Evolutionary conservation across 2,329 filamentous ascomycete species (phyloP), one percentile per base, ranked within the genome.

Genomic region (Huntiella savannae): DNA sequence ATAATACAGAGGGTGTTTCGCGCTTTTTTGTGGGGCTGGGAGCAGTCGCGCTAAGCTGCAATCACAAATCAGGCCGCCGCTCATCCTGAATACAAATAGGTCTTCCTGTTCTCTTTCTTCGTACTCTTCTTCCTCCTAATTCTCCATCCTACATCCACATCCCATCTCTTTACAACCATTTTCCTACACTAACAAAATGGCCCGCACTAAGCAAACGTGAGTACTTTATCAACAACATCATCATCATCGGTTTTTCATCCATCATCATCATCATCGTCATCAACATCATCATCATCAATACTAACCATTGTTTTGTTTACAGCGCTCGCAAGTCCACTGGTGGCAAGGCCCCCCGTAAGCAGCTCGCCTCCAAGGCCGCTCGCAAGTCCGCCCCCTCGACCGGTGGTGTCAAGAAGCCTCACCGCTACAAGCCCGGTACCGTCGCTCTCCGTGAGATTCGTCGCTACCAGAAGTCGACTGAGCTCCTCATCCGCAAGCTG

Each of bases 361-460:
- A 95, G 78, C 86, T 96, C 62, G 88, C 88, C 59, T 94, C 87
- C 75, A 95, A 95, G 83, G 91, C 88, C 56, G 88, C 91, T 61
- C 87, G 91, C 73, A 98, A 98, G 80, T 86, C 81, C 59, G 88
- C 91, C 52, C 91, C 91, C 58, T 94, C 86, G 53, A 96, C 91
- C 65, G 91, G 88, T 60, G 82, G 82, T 79, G 82, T 88, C 77
- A 91, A 91, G 82, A 91, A 91, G 82, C 83, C 83, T 68, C 82
- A 87, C 71, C 75, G 82, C 61, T 69, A 87, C 66, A 87, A 86
- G 82, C 82, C 82, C 61, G 82, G 81, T 75, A 93, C 91, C 62
- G 82, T 94, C 69, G 88, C 88, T 75, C 82, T 96, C 59, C 84
- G 86, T 76, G 91, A 98, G 72, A 98, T 98, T 60, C 82, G 88